phyloP scores from a whole-genome alignment of 2,329 filamentous ascomycete species.

The Alternaria angustiovoidea region DNA sequence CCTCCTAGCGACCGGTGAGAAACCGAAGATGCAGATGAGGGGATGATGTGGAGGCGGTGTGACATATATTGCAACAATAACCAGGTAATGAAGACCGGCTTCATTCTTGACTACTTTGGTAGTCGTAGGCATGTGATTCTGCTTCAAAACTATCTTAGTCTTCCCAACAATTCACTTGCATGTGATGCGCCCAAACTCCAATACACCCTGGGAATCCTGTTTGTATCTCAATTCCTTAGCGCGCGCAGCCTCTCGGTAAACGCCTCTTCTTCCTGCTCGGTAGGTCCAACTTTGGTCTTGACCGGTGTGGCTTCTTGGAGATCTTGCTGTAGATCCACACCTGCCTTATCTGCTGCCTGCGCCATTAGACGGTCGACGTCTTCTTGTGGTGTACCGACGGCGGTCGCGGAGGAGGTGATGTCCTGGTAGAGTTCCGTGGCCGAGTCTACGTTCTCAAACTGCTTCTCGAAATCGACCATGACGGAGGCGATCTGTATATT shows the following conservation, averaged over 20 bases:
- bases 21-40: neutral
- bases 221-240: conserved; percentile 53
- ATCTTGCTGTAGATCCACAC: conserved; percentile 81
- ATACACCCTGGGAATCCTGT: neutral
- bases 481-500: conserved; percentile 65
- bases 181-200: conserved; percentile 6
- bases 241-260: conserved; percentile 67
- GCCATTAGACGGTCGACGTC: conserved; percentile 86
- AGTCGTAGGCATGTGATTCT: neutral
- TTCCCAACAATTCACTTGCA: conserved; percentile 4
- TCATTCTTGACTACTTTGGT: conserved; percentile 1
- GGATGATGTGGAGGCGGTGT: conserved; percentile 4
- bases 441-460: conserved; percentile 62
- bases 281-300: conserved; percentile 69
- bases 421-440: conserved; percentile 79
- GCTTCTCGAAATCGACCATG: conserved; percentile 71
- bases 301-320: conserved; percentile 68
- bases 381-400: conserved; percentile 76
- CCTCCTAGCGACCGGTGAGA: conserved; percentile 1
- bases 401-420: conserved; percentile 81
- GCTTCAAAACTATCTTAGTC: neutral
- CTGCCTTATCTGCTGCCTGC: conserved; percentile 87
- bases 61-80: neutral
- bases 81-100: neutral
- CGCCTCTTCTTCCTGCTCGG: conserved; percentile 80